phyloP scores from a whole-genome alignment of 2,329 filamentous ascomycete genomes.

The Thyridium curvatum region DNA sequence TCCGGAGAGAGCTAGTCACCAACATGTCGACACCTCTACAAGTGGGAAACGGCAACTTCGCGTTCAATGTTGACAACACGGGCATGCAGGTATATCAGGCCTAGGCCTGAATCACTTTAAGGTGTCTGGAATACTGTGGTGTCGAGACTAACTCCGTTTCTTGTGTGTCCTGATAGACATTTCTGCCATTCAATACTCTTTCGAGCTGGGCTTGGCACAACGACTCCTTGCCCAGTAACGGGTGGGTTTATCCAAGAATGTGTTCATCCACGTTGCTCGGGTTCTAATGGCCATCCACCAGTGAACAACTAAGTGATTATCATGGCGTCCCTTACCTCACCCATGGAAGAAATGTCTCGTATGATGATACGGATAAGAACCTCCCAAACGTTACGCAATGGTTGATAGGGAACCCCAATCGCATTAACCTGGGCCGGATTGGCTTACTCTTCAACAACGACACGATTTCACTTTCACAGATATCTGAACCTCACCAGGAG shows the following conservation, averaged over 20 bases:
- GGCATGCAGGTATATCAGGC: slow-evolving; percentile 25
- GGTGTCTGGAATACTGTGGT: neutral
- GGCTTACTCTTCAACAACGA: slow-evolving; percentile 27
- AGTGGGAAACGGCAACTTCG: slow-evolving; percentile 40
- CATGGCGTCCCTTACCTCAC: slow-evolving; percentile 23
- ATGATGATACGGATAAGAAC: slow-evolving; percentile 26
- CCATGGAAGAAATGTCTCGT: slow-evolving; percentile 28
- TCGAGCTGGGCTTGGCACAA: slow-evolving; percentile 28
- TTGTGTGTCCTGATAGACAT: slow-evolving; percentile 11
- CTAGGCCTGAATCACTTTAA: neutral
- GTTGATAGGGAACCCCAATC: slow-evolving; percentile 43
- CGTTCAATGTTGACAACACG: slow-evolving; percentile 37
- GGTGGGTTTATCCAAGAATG: slow-evolving; percentile 8
- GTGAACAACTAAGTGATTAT: slow-evolving; percentile 21
- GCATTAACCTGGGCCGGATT: slow-evolving; percentile 35
- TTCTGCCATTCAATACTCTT: slow-evolving; percentile 22
- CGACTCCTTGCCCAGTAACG: slow-evolving; percentile 29
- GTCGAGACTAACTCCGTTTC: neutral
- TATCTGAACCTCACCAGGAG: slow-evolving; percentile 23
- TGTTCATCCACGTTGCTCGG: neutral
- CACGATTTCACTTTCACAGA: slow-evolving; percentile 19
- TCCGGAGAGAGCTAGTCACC: slow-evolving; percentile 2
- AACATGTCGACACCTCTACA: slow-evolving; percentile 24
- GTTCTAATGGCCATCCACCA: slow-evolving; percentile 3
- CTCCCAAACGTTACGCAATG: slow-evolving; percentile 37